Percentiles rank a stretch among this genome's conserved stretches.
These are phyloP conservation scores for Blastobotrys malaysiensis DNA, from an alignment of 1,139 yeast genomes.

Conservation along the genomic window DNA sequence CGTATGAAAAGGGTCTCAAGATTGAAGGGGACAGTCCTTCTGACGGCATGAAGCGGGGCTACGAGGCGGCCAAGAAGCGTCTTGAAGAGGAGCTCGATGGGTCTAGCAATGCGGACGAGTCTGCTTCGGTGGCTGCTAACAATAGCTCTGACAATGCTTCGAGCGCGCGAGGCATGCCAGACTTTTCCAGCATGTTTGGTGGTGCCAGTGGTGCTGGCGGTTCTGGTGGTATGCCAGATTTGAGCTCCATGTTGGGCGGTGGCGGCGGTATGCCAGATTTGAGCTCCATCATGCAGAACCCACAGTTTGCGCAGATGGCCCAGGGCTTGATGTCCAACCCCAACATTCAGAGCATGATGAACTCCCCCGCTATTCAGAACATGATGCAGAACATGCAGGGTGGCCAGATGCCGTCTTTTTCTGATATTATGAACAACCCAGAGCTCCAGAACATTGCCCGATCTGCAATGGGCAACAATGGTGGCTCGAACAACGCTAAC, in stretches of 20 bases:
- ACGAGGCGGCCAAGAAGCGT: slow-evolving; percentile 84
- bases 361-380: slow-evolving; percentile 48
- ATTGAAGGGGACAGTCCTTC: slow-evolving; percentile 81
- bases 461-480: slow-evolving; percentile 24
- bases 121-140: slow-evolving; percentile 32
- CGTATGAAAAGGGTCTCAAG: slow-evolving; percentile 81
- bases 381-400: slow-evolving; percentile 21
- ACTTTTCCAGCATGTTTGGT: slow-evolving; percentile 46
- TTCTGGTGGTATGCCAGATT: slow-evolving; percentile 49
- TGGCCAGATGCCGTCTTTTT: slow-evolving; percentile 50
- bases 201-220: slow-evolving; percentile 46
- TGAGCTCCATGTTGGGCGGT: slow-evolving; percentile 46
- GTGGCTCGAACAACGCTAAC: slow-evolving; percentile 1
- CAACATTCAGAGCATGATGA: slow-evolving; percentile 64
- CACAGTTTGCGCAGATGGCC: slow-evolving; percentile 79
- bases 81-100: slow-evolving; percentile 65
- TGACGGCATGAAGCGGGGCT: slow-evolving; percentile 90
- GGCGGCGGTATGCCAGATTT: slow-evolving; percentile 68
- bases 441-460: slow-evolving; percentile 59
- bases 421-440: slow-evolving; percentile 76
- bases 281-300: slow-evolving; percentile 69
- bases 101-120: slow-evolving; percentile 26
- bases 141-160: slow-evolving; percentile 27
- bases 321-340: slow-evolving; percentile 92
- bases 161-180: slow-evolving; percentile 47